Percentiles rank a stretch among this genome's conserved stretches.
Evolutionary conservation across 2,329 filamentous ascomycete species (phyloP).

Genomic region (Clarireedia hainanense): DNA sequence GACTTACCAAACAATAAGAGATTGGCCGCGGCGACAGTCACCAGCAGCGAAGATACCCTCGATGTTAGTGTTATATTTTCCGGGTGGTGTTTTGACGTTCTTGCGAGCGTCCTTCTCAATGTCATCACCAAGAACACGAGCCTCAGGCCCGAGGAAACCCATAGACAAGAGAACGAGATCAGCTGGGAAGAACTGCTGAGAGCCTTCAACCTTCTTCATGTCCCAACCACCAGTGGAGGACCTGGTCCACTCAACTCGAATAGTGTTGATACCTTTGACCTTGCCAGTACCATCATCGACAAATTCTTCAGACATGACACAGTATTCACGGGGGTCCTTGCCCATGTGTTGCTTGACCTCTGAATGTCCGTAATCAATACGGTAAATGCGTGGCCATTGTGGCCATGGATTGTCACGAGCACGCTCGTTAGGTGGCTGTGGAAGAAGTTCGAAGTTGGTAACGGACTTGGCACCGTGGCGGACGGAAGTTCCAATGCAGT

Average conservation of each 20-base stretch:
- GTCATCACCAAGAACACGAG: conserved; percentile 75
- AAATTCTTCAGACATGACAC: conserved; percentile 97
- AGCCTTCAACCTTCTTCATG: conserved; percentile 94
- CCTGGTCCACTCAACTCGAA: conserved; percentile 94
- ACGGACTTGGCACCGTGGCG: conserved; percentile 94
- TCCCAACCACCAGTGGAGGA: conserved; percentile 86
- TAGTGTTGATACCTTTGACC: conserved; percentile 92
- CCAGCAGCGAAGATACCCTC: conserved; percentile 88
- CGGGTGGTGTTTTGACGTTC: conserved; percentile 89
- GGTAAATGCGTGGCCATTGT: conserved; percentile 96
- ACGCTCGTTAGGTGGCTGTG: conserved; percentile 84
- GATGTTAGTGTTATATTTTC: conserved; percentile 82
- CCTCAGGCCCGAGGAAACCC: conserved; percentile 94
- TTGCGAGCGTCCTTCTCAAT: conserved; percentile 89
- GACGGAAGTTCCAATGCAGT: conserved; percentile 94
- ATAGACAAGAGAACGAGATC: conserved; percentile 92
- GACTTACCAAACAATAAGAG: conserved; percentile 86
- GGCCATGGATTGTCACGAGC: conserved; percentile 95
- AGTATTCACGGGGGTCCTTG: conserved; percentile 93
- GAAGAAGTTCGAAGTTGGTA: conserved; percentile 91
- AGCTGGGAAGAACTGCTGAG: conserved; percentile 91
- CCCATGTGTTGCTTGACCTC: conserved; percentile 96
- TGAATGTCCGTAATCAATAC: conserved; percentile 94
- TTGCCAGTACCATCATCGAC: conserved; percentile 80
- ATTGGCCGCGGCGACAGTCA: conserved; percentile 91